Percentiles rank a stretch among this genome's conserved stretches.
Conservation (phyloP, 1,284 basidiomycete genomes). For the Clitocybe nebularis region DNA sequence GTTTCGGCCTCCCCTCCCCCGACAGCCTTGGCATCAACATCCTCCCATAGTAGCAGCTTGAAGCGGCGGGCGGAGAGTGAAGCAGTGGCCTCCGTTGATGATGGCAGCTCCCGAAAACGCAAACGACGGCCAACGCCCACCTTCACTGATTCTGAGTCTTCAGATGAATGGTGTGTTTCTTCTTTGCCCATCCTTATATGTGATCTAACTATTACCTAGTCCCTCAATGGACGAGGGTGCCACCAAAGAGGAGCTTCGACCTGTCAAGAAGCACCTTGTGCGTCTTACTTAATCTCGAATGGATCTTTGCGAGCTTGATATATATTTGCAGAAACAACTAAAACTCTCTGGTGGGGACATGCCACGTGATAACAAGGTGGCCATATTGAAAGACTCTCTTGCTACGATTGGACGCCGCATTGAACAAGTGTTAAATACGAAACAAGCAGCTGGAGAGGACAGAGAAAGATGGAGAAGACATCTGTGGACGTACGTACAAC, state of each 20-base stretch:
- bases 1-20: constrained; percentile 69
- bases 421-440: constrained; percentile 76
- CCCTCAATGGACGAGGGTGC: constrained; percentile 95
- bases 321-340: constrained; percentile 75
- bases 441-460: constrained; percentile 75
- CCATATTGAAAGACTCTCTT: constrained; percentile 93
- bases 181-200: not conserved
- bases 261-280: constrained; percentile 95
- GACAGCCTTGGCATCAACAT: constrained; percentile 59
- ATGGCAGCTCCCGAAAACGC: constrained; percentile 63
- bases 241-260: constrained; percentile 94
- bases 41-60: constrained; percentile 48
- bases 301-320: constrained; percentile 5
- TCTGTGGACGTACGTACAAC: constrained; percentile 85
- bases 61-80: constrained; percentile 80
- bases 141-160: constrained; percentile 87
- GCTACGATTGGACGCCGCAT: constrained; percentile 93
- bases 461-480: constrained; percentile 87
- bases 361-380: constrained; percentile 92
- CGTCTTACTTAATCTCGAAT: constrained; percentile 24
- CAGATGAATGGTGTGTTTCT: constrained; percentile 75
- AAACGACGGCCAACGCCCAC: constrained; percentile 88
- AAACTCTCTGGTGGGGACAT: constrained; percentile 91
- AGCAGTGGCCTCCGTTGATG: constrained; percentile 75
- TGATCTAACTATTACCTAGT: constrained; percentile 36